A percentile compares a stretch with the other conserved stretches of the same genome.
These are phyloP conservation scores for Pseudisothecium myosuroides DNA, from an alignment of 225 moss, liverwort and hornwort species.

Conservation along the genomic window DNA sequence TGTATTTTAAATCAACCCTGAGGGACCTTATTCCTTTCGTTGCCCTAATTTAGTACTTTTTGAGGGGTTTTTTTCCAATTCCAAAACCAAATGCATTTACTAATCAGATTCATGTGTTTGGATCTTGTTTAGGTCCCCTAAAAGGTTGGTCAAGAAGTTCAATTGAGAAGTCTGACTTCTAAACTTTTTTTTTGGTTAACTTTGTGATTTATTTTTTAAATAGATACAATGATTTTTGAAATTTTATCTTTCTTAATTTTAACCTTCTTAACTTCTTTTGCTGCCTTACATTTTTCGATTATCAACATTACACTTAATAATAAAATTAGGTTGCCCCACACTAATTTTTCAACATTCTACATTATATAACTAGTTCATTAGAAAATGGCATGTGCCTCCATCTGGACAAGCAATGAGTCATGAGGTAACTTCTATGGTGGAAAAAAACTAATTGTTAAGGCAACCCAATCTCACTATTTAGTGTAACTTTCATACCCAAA, in stretches of 20 bases:
- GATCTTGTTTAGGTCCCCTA: not conserved
- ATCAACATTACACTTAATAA: no score
- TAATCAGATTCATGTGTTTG: not conserved
- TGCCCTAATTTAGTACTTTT: not conserved
- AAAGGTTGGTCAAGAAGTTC: accelerated
- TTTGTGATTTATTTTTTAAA: not conserved
- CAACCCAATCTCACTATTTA: no score
- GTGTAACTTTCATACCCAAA: not conserved
- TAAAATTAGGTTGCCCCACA: no score
- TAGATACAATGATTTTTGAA: not conserved
- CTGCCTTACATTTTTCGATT: not conserved
- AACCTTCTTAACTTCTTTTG: not conserved
- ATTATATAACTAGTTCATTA: no score
- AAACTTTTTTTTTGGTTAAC: no score
- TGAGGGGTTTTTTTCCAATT: not conserved
- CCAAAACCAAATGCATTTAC: not conserved
- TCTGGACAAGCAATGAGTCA: no score
- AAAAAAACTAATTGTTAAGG: no score
- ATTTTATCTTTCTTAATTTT: not conserved
- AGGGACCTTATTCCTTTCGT: not conserved
- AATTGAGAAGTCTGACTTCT: accelerated
- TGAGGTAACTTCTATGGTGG: no score
- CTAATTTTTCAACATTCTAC: no score
- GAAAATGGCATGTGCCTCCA: no score
- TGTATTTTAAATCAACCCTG: not conserved